Percentiles rank a stretch among this genome's conserved stretches.
phyloP scores from a whole-genome alignment of 2,329 filamentous ascomycete species.

The Cladophialophora exuberans region DNA sequence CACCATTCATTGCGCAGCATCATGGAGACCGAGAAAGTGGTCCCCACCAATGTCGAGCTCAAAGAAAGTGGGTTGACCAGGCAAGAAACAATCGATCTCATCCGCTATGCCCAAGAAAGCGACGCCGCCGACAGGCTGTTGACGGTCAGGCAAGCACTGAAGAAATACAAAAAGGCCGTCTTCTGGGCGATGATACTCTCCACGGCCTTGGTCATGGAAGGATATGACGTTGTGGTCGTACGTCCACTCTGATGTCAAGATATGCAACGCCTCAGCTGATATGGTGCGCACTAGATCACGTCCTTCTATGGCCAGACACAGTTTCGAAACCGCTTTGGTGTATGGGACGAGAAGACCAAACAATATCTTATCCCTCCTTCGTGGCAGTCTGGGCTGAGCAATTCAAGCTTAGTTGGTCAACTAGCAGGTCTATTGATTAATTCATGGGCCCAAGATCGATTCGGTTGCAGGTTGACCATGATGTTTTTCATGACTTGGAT shows the following conservation, averaged over 20 bases:
- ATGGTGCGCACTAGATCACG: conserved; percentile 11
- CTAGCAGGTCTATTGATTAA: conserved; percentile 39
- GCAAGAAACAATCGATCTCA: conserved; percentile 13
- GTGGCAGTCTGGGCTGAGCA: conserved; percentile 39
- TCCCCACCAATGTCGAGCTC: conserved; percentile 6
- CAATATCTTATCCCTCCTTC: conserved; percentile 34
- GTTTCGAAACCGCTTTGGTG: conserved; percentile 38
- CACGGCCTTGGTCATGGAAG: conserved; percentile 35
- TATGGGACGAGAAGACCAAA: conserved; percentile 22
- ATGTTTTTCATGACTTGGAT: conserved; percentile 48
- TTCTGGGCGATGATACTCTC: conserved; percentile 35
- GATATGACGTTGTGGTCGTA: conserved; percentile 34
- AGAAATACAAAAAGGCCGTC: conserved; percentile 35
- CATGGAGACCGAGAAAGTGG: conserved; percentile 18
- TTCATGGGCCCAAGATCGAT: conserved; percentile 35
- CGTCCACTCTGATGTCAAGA: background rate
- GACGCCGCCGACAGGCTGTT: conserved; percentile 31
- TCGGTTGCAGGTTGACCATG: conserved; percentile 51
- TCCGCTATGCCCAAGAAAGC: conserved; percentile 23
- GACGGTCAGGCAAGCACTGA: conserved; percentile 29
- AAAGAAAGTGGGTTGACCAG: background rate
- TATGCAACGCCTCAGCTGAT: background rate
- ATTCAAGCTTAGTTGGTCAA: conserved; percentile 36
- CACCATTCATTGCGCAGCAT: background rate
- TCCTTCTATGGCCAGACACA: conserved; percentile 31